Conservation (phyloP, 495 filamentous ascomycete genomes). For the Entonaema liquescens region DNA sequence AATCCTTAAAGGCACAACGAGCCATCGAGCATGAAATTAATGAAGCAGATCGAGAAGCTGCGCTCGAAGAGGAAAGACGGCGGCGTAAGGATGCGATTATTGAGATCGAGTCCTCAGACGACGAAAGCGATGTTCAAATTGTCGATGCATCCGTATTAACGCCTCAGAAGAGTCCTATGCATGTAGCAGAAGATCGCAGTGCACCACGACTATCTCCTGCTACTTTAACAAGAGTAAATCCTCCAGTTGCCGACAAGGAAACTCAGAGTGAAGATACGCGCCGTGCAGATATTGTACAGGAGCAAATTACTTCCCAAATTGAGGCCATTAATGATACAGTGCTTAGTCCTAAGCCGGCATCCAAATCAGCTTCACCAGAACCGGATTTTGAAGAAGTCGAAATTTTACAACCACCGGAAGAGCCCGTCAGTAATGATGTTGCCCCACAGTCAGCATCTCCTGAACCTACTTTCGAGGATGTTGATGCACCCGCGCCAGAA, state of each 20-base stretch:
- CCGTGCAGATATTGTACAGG: slow-evolving; percentile 49
- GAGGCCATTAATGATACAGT: slow-evolving; percentile 11
- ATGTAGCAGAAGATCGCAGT: slow-evolving; percentile 13
- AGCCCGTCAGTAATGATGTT: slow-evolving; percentile 24
- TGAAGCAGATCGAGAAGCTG: slow-evolving; percentile 61
- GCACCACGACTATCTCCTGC: slow-evolving; percentile 33
- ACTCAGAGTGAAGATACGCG: slow-evolving; percentile 26
- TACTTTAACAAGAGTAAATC: slow-evolving; percentile 30
- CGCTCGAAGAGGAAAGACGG: slow-evolving; percentile 56
- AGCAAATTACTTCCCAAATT: slow-evolving; percentile 50
- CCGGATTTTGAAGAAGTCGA: slow-evolving; percentile 48
- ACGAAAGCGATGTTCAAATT: slow-evolving; percentile 65
- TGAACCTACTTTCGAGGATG: slow-evolving; percentile 65
- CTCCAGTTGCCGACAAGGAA: slow-evolving; percentile 22
- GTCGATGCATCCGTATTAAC: slow-evolving; percentile 54
- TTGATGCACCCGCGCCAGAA: slow-evolving; percentile 35
- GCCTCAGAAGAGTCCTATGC: slow-evolving; percentile 15
- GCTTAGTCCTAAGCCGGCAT: slow-evolving; percentile 4
- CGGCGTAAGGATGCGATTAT: slow-evolving; percentile 48
- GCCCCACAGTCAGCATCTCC: slow-evolving; percentile 47
- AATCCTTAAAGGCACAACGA: slow-evolving; percentile 58
- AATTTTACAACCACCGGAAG: slow-evolving; percentile 35
- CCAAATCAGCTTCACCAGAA: slow-evolving; percentile 39
- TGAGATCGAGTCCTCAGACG: slow-evolving; percentile 56
- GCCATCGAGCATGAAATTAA: slow-evolving; percentile 56